Conservation (phyloP, 2,329 filamentous ascomycete genomes). For the Colletotrichum chlorophyti region DNA sequence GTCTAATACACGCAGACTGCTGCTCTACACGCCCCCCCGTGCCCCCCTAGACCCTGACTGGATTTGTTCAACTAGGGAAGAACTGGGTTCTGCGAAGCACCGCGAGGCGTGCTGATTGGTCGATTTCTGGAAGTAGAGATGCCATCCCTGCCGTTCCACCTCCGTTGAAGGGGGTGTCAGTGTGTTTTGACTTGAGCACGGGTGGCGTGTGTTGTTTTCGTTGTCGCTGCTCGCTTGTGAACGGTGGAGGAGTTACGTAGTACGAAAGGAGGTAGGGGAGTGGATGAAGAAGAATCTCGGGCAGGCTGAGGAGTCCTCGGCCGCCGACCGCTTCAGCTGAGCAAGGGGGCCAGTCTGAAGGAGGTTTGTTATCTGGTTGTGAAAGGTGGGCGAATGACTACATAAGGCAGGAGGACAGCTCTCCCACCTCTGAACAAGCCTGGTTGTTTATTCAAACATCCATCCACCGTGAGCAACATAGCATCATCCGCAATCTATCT, state of each 20-base stretch:
- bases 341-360: background rate
- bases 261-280: no score
- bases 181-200: background rate
- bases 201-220: background rate
- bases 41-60: constrained; percentile 1
- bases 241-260: no score
- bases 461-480: background rate
- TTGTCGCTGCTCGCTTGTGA: no score
- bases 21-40: constrained; percentile 6
- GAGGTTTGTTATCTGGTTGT: background rate
- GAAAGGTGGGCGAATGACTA: constrained; percentile 3
- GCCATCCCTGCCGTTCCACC: constrained; percentile 17
- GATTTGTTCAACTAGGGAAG: background rate
- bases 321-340: constrained; percentile 13
- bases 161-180: constrained; percentile 14
- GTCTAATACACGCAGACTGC: no score
- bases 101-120: constrained; percentile 7
- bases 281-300: background rate
- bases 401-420: constrained; percentile 15
- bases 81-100: constrained; percentile 1
- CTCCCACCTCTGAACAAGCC: background rate
- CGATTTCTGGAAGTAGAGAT: background rate
- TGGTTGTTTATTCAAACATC: background rate
- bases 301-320: constrained; percentile 18
- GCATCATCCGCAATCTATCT: no score